Base-by-base conservation (phyloP, 345 rosid species). In the Arabis hirsuta region DNA sequence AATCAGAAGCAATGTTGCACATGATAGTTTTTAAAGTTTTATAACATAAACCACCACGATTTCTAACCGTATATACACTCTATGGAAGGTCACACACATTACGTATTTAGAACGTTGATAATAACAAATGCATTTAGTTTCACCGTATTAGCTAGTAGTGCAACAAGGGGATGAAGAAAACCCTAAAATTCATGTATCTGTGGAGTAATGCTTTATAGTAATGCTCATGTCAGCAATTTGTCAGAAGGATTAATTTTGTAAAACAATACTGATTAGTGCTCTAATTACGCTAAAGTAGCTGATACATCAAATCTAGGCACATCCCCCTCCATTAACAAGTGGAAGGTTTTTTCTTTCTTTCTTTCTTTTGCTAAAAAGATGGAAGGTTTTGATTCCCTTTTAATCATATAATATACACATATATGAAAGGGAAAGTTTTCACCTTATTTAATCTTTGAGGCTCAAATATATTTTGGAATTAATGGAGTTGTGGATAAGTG, bases 221-320 rank as follows among this genome's bases (percentile, higher is more conserved):
- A 53, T 27, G 62, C 56, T 60, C 34, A 74, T 34, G 69, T 74
- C 73, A 74, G 69, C 57, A 44, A 44, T 24, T 55, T 67, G 73
- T 67, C 78, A 67, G 42, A 34, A 20, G 45, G 11, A 44, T 44
- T 53, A 22, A 12, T 59, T 59, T 60, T 14, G 43, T 58, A 14
- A 67, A 60, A 61, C 20, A 61, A 60, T 67, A 74, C 73, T 60
- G 63, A 74, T 67, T 60, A 74, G 78, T 67, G 78, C 69, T 67
- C 42, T 60, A 52, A 74, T 74, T 67, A 55, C 43, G 32, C 58
- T 8, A 54, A 46, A 57, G 73, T 65, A 42, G 60, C 27, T 65
- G 20, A 45, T 58, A 36, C n/a, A 66, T 70, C 78, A 74, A 74
- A 67, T 74, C 78, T 59, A 74, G 31, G 32, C 78, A 50, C 55